Evolutionary conservation across 164 flowering plant species (phyloP), one percentile per base, ranked within the genome.

Genomic region (Magnolia kwangsiensis): DNA sequence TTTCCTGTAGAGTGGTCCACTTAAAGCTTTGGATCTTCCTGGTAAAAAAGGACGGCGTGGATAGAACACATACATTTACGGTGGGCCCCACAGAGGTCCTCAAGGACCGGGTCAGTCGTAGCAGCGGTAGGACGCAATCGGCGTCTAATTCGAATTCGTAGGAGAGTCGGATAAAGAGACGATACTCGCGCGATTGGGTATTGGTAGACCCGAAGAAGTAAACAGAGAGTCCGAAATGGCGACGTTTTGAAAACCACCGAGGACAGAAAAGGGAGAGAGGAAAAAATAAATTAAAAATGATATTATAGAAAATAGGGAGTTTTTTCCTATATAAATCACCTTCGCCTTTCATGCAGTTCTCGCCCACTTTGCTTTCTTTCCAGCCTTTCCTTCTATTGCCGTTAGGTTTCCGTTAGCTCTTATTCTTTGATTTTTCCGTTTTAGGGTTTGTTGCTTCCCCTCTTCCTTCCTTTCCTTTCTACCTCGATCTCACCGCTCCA

Each of bases 291-390:
- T n/a, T n/a, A n/a, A 72, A 24, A n/a, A 8, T 27, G 23, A 51
- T 20, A 23, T 27, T 19, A 19, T 8, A n/a, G 59, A 74, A 20
- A 73, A 63, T 50, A 65, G 51, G 66, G 63, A 16, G 31, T 20
- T 73, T 16, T 61, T 27, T 31, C 78, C 89, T 92, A 92, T 92
- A 92, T 78, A 92, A 87, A 66, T 19, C n/a, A 13, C 49, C 82
- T 0, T 73, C 73, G 13, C 76, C 81, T 49, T 69, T 79, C 94
- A 85, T 89, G 89, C 96, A 92, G 84, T 80, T 87, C 96, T 91
- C 94, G 94, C 93, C 74, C 83, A 80, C 55, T 50, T 50, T 74
- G 27, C 69, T 49, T 71, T 63, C 66, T 51, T 67, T 75, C 4
- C 49, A n/a, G 14, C 23, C 19, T 2, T 2, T 37, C 75, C 13